phyloP scores from a whole-genome alignment of 176 grass and related monocot species.

The Zea luxurians region DNA sequence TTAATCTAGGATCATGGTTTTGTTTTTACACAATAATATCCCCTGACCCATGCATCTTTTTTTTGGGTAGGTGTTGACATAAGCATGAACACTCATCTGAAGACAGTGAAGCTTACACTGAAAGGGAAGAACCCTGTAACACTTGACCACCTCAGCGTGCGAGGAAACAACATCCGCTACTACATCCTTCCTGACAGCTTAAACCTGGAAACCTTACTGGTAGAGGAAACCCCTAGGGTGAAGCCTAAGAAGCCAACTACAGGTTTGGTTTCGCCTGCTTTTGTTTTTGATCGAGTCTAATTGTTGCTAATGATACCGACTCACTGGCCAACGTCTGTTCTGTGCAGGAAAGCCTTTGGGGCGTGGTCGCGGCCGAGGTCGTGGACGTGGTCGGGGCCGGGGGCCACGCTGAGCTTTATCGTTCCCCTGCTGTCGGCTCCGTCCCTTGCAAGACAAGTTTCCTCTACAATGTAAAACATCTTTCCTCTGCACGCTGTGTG shows the following conservation, averaged over 20 bases:
- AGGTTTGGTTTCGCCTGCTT: slow-evolving; percentile 36
- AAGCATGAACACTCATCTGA: too few relatives aligned
- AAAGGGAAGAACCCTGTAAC: slow-evolving; percentile 91
- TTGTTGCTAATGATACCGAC: background rate
- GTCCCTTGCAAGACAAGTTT: slow-evolving; percentile 24
- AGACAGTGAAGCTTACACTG: slow-evolving; percentile 45
- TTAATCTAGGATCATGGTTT: background rate
- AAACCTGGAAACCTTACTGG: slow-evolving; percentile 85
- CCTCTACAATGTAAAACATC: slow-evolving; percentile 34
- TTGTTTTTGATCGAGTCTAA: background rate
- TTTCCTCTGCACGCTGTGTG: slow-evolving; percentile 13
- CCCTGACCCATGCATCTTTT: slow-evolving; percentile 27
- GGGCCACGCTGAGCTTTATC: slow-evolving; percentile 45
- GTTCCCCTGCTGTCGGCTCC: slow-evolving; percentile 24
- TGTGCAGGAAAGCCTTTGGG: slow-evolving; percentile 71
- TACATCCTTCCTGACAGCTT: slow-evolving; percentile 94
- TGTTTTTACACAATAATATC: background rate
- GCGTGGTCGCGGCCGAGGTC: slow-evolving; percentile 73
- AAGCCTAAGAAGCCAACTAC: slow-evolving; percentile 83
- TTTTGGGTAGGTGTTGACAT: slow-evolving; percentile 64
- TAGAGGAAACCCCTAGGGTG: slow-evolving; percentile 84
- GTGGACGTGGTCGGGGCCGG: slow-evolving; percentile 74
- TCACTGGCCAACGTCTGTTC: slow-evolving; percentile 13
- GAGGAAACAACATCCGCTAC: slow-evolving; percentile 94
- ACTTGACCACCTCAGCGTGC: slow-evolving; percentile 84